These are phyloP conservation scores for Echites panduratus DNA, from an alignment of 257 asterid species.

Conservation along the genomic window DNA sequence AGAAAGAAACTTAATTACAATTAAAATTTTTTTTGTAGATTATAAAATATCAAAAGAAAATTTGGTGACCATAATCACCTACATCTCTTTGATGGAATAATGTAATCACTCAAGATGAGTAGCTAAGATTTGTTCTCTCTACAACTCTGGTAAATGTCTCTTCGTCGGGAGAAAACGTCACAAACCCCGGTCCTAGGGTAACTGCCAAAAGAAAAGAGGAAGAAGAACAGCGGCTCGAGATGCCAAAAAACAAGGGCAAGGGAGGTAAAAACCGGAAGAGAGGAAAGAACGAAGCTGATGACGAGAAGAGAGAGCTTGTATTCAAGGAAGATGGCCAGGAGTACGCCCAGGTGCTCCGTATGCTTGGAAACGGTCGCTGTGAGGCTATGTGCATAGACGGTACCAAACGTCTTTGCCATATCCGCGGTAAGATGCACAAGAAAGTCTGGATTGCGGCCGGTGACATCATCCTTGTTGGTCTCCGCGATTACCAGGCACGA, in stretches of 20 bases:
- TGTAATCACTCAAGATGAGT: too few relatives aligned
- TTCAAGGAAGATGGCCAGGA: slow-evolving; percentile 97
- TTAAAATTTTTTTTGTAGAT: too few relatives aligned
- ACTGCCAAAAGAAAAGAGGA: slow-evolving; percentile 8
- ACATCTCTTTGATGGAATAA: too few relatives aligned
- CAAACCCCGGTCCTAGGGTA: too few relatives aligned
- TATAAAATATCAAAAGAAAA: too few relatives aligned
- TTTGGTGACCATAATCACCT: too few relatives aligned
- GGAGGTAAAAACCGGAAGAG: slow-evolving; percentile 97
- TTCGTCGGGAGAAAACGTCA: too few relatives aligned
- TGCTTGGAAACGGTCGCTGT: slow-evolving; percentile 94
- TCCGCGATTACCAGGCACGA: slow-evolving; percentile 79
- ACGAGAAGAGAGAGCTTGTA: slow-evolving; percentile 89
- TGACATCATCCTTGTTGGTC: slow-evolving; percentile 90
- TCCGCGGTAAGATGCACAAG: slow-evolving; percentile 96
- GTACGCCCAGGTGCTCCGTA: slow-evolving; percentile 83
- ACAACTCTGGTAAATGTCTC: too few relatives aligned
- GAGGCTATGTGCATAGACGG: slow-evolving; percentile 88
- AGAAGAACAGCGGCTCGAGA: slow-evolving; percentile 10
- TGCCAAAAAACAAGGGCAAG: slow-evolving; percentile 99
- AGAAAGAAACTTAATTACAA: too few relatives aligned
- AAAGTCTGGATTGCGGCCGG: slow-evolving; percentile 98
- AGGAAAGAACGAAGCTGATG: slow-evolving; percentile 96
- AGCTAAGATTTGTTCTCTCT: too few relatives aligned
- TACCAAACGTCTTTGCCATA: slow-evolving; percentile 82